Evolutionary conservation across 176 grass and related monocot species (phyloP).

Genomic region (Ensete ventricosum): DNA sequence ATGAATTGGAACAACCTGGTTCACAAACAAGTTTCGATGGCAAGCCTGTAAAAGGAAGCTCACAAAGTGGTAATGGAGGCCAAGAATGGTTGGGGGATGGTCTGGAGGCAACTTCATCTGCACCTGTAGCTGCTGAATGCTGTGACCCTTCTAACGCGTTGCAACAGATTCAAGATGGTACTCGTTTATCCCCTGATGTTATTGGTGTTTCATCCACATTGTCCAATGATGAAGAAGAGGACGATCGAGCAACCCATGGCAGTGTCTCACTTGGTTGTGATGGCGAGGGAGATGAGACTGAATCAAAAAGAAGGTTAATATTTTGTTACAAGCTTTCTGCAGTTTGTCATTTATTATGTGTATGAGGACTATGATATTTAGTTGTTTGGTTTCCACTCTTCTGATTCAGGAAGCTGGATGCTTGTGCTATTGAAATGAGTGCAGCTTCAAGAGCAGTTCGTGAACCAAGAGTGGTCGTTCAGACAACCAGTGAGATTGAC

Average conservation of each 20-base stretch:
- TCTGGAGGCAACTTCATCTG: conserved; percentile 27
- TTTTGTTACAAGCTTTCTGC: background rate
- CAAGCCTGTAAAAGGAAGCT: conserved; percentile 32
- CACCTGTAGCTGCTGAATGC: conserved; percentile 24
- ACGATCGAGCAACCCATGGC: conserved; percentile 56
- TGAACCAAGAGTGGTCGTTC: conserved; percentile 77
- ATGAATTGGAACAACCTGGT: conserved; percentile 23
- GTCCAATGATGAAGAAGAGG: conserved; percentile 60
- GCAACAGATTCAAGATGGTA: conserved; percentile 41
- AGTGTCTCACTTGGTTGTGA: conserved; percentile 40
- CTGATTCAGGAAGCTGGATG: conserved; percentile 60
- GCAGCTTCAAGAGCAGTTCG: conserved; percentile 60
- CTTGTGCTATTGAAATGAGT: conserved; percentile 62
- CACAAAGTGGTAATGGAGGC: conserved; percentile 18
- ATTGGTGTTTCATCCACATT: conserved; percentile 59
- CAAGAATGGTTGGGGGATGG: conserved; percentile 41
- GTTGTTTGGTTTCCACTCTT: background rate
- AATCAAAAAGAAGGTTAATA: conserved; percentile 86
- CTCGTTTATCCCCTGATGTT: conserved; percentile 6
- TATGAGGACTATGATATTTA: background rate
- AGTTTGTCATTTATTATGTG: background rate
- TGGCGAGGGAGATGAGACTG: conserved; percentile 71
- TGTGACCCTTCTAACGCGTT: conserved; percentile 29
- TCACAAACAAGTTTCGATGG: conserved; percentile 17
- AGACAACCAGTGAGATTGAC: conserved; percentile 72